Base-by-base conservation (phyloP, 1,139 yeast genomes). In the Ogataea hybrid region DNA sequence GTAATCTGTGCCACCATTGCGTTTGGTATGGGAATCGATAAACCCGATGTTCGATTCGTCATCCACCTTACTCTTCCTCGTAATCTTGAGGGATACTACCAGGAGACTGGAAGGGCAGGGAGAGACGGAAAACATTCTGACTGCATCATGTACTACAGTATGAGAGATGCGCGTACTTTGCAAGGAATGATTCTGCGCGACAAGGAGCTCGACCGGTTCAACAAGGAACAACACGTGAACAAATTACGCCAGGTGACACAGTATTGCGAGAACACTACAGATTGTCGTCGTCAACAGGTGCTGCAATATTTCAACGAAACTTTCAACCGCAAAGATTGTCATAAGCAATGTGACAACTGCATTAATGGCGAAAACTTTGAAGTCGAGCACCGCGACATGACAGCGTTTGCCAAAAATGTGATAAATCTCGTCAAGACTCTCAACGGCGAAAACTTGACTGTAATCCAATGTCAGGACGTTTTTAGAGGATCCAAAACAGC, bases 71-170 rank as follows among this genome's bases (percentile, higher is more conserved):
- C 90, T n/a, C 69, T 92, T 28, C 97, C 98, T 0, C 69, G 96
- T 57, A 86, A 89, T 37, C 68, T 92, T 47, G 98, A 92, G 65
- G 97, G 97, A 0, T 92, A 92, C 60, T 92, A 92, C 56, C 98
- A 92, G 65, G 98, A 92, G 62, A 89, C 97, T 1, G 98, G 98
- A n/a, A 80, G 98, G 64, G 98, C 97, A 2, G 98, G 98, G 4
- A 77, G 98, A 65, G 98, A 92, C 68, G 97, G 97, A 0, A 67
- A 77, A 4, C 75, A 68, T 35, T 83, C 96, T 2, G 83, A 82
- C 48, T 92, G 97, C 65, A 75, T 86, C 14, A 74, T 92, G 75
- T 92, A 79, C 56, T 92, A 84, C 60, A 74, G 81, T 10, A 84
- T 83, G 62, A 76, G 77, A 47, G 97, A 89, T 66, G 88, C 88